phyloP scores from a whole-genome alignment of 2,329 filamentous ascomycete genomes.

The Talaromyces marneffei region DNA sequence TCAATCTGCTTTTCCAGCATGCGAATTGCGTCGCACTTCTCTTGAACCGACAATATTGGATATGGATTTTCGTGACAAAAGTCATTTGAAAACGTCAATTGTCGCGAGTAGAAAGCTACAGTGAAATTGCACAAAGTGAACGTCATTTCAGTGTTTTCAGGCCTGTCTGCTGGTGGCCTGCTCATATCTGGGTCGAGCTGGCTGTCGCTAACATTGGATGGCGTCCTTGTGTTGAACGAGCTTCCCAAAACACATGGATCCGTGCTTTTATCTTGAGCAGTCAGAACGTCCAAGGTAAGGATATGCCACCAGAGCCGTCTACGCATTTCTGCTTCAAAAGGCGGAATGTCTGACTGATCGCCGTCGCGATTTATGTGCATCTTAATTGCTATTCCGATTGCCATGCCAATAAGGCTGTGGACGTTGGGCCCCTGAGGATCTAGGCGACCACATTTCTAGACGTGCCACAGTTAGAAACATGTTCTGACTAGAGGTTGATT shows the following conservation, averaged over 20 bases:
- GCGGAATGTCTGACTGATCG: slow-evolving; percentile 44
- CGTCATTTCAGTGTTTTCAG: slow-evolving; percentile 21
- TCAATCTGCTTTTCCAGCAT: slow-evolving; percentile 15
- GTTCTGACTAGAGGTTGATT: not conserved
- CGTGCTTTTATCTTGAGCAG: slow-evolving; percentile 23
- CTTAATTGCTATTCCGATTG: slow-evolving; percentile 46
- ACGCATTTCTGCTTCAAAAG: slow-evolving; percentile 56
- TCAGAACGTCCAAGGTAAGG: slow-evolving; percentile 25
- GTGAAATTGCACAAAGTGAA: slow-evolving; percentile 21
- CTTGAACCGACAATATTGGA: not conserved
- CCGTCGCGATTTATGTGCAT: slow-evolving; percentile 59
- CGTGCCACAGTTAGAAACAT: not conserved
- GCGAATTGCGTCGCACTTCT: slow-evolving; percentile 20
- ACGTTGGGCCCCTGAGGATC: slow-evolving; percentile 17
- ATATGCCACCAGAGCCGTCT: slow-evolving; percentile 57
- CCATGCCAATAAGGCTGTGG: slow-evolving; percentile 7
- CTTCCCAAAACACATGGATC: slow-evolving; percentile 22
- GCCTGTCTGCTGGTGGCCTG: slow-evolving; percentile 6
- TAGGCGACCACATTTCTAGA: slow-evolving; percentile 17
- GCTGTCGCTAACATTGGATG: slow-evolving; percentile 24
- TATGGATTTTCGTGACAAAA: slow-evolving; percentile 20
- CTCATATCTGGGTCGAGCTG: slow-evolving; percentile 19
- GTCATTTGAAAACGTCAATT: slow-evolving; percentile 19
- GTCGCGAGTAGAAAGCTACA: slow-evolving; percentile 18
- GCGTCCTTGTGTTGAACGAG: slow-evolving; percentile 24